These are phyloP conservation scores for Psidium guajava DNA, from an alignment of 345 rosid species.

Conservation along the genomic window DNA sequence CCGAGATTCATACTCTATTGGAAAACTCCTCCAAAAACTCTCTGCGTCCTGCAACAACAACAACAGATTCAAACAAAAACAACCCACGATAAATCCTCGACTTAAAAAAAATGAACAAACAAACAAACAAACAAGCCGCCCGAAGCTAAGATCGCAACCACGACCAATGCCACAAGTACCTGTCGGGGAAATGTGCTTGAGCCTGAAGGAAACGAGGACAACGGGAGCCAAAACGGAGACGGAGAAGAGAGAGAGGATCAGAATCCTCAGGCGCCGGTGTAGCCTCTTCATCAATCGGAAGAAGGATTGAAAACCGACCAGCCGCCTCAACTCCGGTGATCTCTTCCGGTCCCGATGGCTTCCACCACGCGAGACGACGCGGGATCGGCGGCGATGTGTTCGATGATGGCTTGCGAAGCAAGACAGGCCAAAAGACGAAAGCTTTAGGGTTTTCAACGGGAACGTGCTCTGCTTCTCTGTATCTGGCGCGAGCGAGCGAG, in stretches of 20 bases:
- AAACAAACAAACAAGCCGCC: background rate
- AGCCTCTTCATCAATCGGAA: constrained; percentile 48
- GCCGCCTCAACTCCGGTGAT: background rate
- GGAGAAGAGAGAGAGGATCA: constrained; percentile 66
- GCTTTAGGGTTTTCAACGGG: background rate
- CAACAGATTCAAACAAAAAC: constrained; percentile 5
- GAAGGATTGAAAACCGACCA: no score
- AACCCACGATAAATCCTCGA: background rate
- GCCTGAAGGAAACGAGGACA: constrained; percentile 45
- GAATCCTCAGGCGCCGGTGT: constrained; percentile 69
- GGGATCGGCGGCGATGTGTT: background rate
- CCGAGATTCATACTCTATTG: constrained; percentile 33
- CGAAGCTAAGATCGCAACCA: background rate
- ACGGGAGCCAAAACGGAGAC: constrained; percentile 70
- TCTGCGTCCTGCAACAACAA: constrained; percentile 34
- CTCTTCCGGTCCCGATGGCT: background rate
- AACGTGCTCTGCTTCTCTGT: background rate
- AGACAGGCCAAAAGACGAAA: background rate
- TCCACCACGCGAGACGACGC: background rate
- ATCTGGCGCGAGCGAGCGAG: background rate
- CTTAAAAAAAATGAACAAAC: no score
- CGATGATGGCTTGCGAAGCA: background rate
- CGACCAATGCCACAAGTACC: constrained; percentile 24
- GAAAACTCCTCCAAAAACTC: constrained; percentile 59
- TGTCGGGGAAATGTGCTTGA: constrained; percentile 29